Evolutionary conservation across 352 stramenopile species (phyloP).

Genomic region (Phytophthora megakarya): DNA sequence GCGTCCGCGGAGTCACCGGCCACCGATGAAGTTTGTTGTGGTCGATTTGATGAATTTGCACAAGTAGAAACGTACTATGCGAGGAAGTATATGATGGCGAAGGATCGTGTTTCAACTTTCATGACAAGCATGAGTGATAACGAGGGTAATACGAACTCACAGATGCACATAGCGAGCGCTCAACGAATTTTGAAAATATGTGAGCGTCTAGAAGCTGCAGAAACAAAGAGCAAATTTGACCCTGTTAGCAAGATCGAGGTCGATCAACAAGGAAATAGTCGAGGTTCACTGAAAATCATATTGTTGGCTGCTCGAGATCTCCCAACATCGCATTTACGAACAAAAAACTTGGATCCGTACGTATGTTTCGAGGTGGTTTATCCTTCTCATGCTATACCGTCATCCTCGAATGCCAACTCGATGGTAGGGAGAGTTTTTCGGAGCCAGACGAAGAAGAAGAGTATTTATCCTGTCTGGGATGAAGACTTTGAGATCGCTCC

Average conservation of each 20-base stretch:
- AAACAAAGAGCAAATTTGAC: conserved; percentile 55
- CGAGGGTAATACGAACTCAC: conserved; percentile 2
- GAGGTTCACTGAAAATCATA: conserved; percentile 58
- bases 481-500: conserved; percentile 74
- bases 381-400: conserved; percentile 33
- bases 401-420: conserved; percentile 7
- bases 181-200: conserved; percentile 66
- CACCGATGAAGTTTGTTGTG: conserved; percentile 43
- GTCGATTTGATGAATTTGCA: conserved; percentile 56
- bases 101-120: conserved; percentile 32
- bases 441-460: conserved; percentile 75
- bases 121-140: conserved; percentile 22
- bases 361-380: conserved; percentile 72
- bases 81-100: conserved; percentile 49
- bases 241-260: conserved; percentile 65
- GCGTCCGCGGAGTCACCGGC: neutral
- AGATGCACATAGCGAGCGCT: conserved; percentile 28
- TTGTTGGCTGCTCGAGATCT: conserved; percentile 59
- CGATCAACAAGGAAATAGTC: conserved; percentile 54
- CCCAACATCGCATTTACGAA: conserved; percentile 62
- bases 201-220: conserved; percentile 52
- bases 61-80: conserved; percentile 51
- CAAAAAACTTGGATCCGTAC: conserved; percentile 77
- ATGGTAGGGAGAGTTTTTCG: conserved; percentile 37
- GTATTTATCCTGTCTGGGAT: conserved; percentile 79